These are phyloP conservation scores for Saururus chinensis DNA, from an alignment of 164 flowering plant genomes.

Conservation along the genomic window DNA sequence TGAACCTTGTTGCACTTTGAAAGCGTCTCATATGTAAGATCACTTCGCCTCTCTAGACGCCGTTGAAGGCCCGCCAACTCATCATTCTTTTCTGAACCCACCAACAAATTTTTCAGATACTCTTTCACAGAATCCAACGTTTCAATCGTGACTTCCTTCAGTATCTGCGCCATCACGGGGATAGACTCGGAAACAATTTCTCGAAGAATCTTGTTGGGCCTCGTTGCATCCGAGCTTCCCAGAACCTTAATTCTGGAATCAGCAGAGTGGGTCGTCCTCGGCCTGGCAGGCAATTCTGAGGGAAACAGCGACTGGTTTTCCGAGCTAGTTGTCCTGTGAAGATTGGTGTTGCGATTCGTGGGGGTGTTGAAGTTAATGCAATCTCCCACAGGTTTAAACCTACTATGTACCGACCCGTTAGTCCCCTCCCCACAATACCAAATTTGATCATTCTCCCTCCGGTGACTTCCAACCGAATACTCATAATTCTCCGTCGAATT, in stretches of 20 bases:
- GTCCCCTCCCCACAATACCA: conserved; percentile 97
- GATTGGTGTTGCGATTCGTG: conserved; percentile 36
- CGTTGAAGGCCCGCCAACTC: conserved; percentile 50
- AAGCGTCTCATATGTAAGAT: conserved; percentile 58
- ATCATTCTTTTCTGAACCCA: conserved; percentile 42
- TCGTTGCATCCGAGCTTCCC: conserved; percentile 30
- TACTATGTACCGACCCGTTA: conserved; percentile 92
- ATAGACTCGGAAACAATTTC: conserved; percentile 64
- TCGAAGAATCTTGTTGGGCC: conserved; percentile 51
- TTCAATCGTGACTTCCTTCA: conserved; percentile 56
- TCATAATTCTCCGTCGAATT: conserved; percentile 77
- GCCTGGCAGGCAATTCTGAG: conserved; percentile 79
- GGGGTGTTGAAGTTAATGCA: conserved; percentile 50
- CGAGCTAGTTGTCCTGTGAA: conserved; percentile 39
- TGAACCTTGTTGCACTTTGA: conserved; percentile 54
- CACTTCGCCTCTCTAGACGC: conserved; percentile 60
- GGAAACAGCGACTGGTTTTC: conserved; percentile 75
- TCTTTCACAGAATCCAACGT: conserved; percentile 45
- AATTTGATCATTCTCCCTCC: conserved; percentile 64
- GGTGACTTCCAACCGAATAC: conserved; percentile 44
- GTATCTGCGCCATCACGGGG: conserved; percentile 43
- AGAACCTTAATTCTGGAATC: conserved; percentile 47
- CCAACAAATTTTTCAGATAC: conserved; percentile 46
- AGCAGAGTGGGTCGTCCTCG: conserved; percentile 33
- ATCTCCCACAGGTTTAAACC: conserved; percentile 83